phyloP scores from a whole-genome alignment of 2,329 filamentous ascomycete species.

The Talaromyces sp. region DNA sequence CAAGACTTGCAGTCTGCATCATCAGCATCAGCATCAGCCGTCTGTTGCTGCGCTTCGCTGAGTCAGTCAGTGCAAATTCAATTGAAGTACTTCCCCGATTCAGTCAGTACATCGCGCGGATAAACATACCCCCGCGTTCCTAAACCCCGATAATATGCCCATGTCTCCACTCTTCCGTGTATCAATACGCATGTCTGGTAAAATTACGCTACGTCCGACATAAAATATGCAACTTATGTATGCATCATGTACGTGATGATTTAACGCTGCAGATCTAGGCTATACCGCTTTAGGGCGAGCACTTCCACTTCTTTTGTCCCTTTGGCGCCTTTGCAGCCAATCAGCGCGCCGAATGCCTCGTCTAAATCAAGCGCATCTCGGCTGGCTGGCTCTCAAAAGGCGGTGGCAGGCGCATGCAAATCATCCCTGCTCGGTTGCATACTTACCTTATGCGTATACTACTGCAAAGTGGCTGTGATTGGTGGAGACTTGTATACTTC shows the following conservation, averaged over 20 bases:
- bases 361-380: slow-evolving; percentile 4
- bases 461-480: not conserved
- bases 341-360: not conserved
- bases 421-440: not conserved
- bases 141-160: not conserved
- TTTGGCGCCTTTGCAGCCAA: not conserved
- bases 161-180: not conserved
- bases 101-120: slow-evolving; percentile 8
- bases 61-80: not conserved
- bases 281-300: not conserved
- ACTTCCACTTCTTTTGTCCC: not conserved
- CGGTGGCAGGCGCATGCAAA: not conserved
- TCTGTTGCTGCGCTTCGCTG: not conserved
- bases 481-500: not conserved
- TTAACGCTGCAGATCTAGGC: slow-evolving; percentile 1
- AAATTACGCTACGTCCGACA: not conserved
- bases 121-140: not conserved
- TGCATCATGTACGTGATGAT: not conserved
- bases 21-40: not conserved
- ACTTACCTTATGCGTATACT: slow-evolving; percentile 12
- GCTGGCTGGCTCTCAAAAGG: not conserved
- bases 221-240: not conserved
- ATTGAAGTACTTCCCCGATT: slow-evolving; percentile 17
- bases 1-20: not conserved
- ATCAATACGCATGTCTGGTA: not conserved